These are phyloP conservation scores for Clonostachys byssicola DNA, from an alignment of 2,329 filamentous ascomycete species.

Conservation along the genomic window DNA sequence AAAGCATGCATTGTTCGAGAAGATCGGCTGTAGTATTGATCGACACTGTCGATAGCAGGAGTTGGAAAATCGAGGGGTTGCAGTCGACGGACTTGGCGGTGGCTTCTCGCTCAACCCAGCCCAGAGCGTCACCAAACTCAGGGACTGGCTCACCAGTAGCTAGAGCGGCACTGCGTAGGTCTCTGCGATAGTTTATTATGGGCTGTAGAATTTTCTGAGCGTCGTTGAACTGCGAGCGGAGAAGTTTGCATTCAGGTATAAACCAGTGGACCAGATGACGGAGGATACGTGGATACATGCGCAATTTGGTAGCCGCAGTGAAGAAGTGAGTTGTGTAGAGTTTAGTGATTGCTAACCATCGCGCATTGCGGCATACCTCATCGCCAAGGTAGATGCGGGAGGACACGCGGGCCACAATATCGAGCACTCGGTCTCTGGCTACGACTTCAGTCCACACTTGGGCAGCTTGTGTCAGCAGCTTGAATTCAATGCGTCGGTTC, in stretches of 20 bases:
- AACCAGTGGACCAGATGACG: conserved; percentile 40
- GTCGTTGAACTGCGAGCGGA: conserved; percentile 7
- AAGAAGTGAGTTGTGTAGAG: conserved; percentile 38
- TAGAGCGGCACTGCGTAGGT: conserved; percentile 21
- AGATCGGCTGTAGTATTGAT: conserved; percentile 45
- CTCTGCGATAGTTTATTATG: conserved; percentile 37
- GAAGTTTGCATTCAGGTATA: conserved; percentile 27
- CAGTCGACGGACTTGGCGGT: conserved; percentile 14
- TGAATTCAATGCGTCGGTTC: neutral
- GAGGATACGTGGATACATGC: conserved; percentile 34
- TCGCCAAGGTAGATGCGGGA: conserved; percentile 32
- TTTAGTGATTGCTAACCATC: conserved; percentile 38
- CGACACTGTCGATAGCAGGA: conserved; percentile 34
- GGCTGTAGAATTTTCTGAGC: conserved; percentile 17
- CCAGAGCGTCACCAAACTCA: conserved; percentile 41
- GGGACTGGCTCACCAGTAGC: conserved; percentile 29
- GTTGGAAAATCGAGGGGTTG: conserved; percentile 8
- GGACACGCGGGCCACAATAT: conserved; percentile 11
- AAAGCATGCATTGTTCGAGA: conserved; percentile 5
- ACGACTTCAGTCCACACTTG: conserved; percentile 5
- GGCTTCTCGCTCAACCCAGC: conserved; percentile 44
- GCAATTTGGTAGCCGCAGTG: conserved; percentile 17
- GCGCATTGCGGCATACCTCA: conserved; percentile 30
- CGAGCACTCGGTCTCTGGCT: conserved; percentile 4
- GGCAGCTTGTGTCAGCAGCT: neutral